These are phyloP conservation scores for Panicum hallii DNA, from an alignment of 202 grass and related monocot species.

Conservation along the genomic window DNA sequence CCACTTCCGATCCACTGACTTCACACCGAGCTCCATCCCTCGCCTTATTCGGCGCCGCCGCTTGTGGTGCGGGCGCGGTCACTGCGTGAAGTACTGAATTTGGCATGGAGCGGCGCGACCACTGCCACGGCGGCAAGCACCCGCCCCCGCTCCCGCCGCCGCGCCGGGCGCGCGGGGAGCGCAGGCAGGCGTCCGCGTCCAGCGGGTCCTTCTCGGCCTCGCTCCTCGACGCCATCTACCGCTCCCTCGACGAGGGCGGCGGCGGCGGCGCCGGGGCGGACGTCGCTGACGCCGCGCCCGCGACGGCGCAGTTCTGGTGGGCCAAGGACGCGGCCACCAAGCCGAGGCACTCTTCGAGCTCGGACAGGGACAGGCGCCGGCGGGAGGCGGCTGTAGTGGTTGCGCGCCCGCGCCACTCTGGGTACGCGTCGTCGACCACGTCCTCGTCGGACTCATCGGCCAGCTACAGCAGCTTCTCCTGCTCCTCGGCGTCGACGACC, in stretches of 20 bases:
- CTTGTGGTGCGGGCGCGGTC: background rate
- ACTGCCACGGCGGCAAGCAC: slow-evolving; percentile 26
- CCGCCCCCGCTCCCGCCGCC: slow-evolving; percentile 46
- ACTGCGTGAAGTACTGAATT: background rate
- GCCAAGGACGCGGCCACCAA: slow-evolving; percentile 25
- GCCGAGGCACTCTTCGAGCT: slow-evolving; percentile 18
- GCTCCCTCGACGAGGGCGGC: slow-evolving; percentile 62
- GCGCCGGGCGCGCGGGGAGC: slow-evolving; percentile 28
- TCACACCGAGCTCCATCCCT: background rate
- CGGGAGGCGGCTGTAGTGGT: background rate
- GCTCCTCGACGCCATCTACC: slow-evolving; percentile 82
- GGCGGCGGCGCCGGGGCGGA: background rate
- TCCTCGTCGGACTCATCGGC: slow-evolving; percentile 57
- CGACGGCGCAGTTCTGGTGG: slow-evolving; percentile 54
- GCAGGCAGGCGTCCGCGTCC: slow-evolving; percentile 5
- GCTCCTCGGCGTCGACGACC: slow-evolving; percentile 60
- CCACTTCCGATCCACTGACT: slow-evolving; percentile 16
- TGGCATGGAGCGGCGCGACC: slow-evolving; percentile 37
- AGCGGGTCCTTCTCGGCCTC: slow-evolving; percentile 79
- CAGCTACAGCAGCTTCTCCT: slow-evolving; percentile 62
- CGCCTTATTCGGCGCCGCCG: background rate
- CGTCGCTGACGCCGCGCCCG: background rate
- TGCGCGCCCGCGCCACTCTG: slow-evolving; percentile 25
- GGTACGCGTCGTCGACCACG: slow-evolving; percentile 59
- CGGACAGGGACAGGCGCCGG: slow-evolving; percentile 16